Conservation (phyloP, 495 filamentous ascomycete genomes). For the Aspergillus haitiensis region DNA sequence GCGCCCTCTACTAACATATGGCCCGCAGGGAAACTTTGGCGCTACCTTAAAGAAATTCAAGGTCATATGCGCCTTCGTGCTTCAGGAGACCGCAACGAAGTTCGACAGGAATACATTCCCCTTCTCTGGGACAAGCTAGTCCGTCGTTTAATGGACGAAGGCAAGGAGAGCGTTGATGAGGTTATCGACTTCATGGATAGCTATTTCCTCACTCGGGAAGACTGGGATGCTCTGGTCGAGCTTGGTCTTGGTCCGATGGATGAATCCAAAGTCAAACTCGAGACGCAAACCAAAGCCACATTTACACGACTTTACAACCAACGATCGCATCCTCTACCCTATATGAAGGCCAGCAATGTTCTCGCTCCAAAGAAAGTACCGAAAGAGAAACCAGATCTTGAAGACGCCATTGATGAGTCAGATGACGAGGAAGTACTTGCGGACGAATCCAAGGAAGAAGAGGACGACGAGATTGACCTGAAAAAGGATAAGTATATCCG, state of each 20-base stretch:
- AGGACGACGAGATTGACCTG: slow-evolving; percentile 71
- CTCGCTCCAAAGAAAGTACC: slow-evolving; percentile 64
- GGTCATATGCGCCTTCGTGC: slow-evolving; percentile 92
- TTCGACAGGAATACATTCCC: slow-evolving; percentile 91
- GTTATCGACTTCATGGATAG: slow-evolving; percentile 91
- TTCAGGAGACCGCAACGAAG: slow-evolving; percentile 90
- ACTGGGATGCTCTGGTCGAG: slow-evolving; percentile 90
- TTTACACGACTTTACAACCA: slow-evolving; percentile 92
- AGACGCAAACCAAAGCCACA: slow-evolving; percentile 77
- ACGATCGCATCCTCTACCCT: slow-evolving; percentile 85
- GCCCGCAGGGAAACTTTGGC: slow-evolving; percentile 66
- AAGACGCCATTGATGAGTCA: slow-evolving; percentile 92
- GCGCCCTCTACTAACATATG: slow-evolving; percentile 18
- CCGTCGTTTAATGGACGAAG: slow-evolving; percentile 65
- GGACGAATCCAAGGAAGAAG: slow-evolving; percentile 60
- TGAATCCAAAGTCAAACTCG: slow-evolving; percentile 70
- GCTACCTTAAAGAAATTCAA: slow-evolving; percentile 91
- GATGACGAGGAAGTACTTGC: slow-evolving; percentile 69
- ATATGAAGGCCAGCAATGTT: slow-evolving; percentile 87
- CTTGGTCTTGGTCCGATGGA: slow-evolving; percentile 85
- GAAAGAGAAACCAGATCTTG: slow-evolving; percentile 87
- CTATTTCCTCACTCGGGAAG: slow-evolving; percentile 94
- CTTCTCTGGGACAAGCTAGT: slow-evolving; percentile 82
- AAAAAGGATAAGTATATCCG: slow-evolving; percentile 97
- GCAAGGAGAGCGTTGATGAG: slow-evolving; percentile 71